Percentiles rank a stretch among this genome's conserved stretches.
These are phyloP conservation scores for Spencermartinsiella europaea DNA, from an alignment of 805 yeast species.

Conservation along the genomic window DNA sequence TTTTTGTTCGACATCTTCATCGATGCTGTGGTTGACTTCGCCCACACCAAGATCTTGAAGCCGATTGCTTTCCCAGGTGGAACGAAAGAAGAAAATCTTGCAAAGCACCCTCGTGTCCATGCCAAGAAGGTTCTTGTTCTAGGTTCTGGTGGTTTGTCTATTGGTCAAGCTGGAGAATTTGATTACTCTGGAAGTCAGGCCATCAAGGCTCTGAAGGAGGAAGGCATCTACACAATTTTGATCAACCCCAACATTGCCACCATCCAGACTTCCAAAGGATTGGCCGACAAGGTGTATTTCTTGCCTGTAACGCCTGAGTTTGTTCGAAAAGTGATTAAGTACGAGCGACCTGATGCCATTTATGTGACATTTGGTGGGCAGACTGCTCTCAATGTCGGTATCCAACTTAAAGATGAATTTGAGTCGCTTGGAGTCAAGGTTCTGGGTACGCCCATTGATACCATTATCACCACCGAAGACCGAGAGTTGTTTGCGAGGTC, in stretches of 20 bases:
- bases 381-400: constrained; percentile 95
- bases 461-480: constrained; percentile 96
- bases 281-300: constrained; percentile 97
- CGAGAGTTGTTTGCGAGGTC: constrained; percentile 93
- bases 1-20: constrained; percentile 92
- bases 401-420: constrained; percentile 90
- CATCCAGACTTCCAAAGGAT: constrained; percentile 94
- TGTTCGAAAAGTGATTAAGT: constrained; percentile 89
- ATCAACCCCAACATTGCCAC: constrained; percentile 98
- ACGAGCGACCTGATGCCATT: constrained; percentile 96
- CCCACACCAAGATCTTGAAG: constrained; percentile 46
- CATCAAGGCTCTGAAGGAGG: constrained; percentile 96
- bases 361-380: constrained; percentile 98
- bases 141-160: constrained; percentile 97
- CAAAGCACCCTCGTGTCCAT: constrained; percentile 69
- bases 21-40: constrained; percentile 60
- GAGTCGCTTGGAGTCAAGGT: constrained; percentile 89
- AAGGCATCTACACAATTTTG: constrained; percentile 91
- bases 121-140: constrained; percentile 89
- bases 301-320: constrained; percentile 97
- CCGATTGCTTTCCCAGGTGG: constrained; percentile 93
- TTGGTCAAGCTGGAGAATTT: constrained; percentile 99
- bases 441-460: constrained; percentile 93
- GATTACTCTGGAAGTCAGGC: constrained; percentile 99
- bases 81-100: constrained; percentile 60